Evolutionary conservation across 2,329 filamentous ascomycete species (phyloP), one percentile per base, ranked within the genome.

Genomic region (Fusarium sp.): DNA sequence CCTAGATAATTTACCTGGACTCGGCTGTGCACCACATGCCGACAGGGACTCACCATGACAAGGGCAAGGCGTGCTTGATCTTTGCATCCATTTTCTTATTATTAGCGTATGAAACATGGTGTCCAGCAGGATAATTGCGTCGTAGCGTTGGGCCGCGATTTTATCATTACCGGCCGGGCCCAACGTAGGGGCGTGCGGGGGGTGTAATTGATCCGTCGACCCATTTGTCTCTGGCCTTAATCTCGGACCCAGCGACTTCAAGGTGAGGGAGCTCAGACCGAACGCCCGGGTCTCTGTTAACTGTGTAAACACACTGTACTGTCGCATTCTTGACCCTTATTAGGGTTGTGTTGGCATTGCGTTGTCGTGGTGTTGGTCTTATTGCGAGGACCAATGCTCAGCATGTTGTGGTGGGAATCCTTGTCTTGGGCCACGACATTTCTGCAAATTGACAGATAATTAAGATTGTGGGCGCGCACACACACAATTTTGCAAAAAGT

Each of bases 21-120:
- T 62, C 62, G 65, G 69, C 69, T 71, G 67, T 71, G 70, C 47
- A 68, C 65, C 62, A 58, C 70, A 74, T 71, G 62, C 55, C 67
- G 60, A 57, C 65, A 73, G 59, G 67, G 71, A 71, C 54, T 67
- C 44, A 56, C 57, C 46, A 55, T 64, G 51, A 60, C 69, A 73
- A 64, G 67, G 69, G 65, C 55, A 52, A 62, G 60, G 59, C 57
- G 49, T 49, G 57, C 54, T 50, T 47, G 58, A 40, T 56, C 28
- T 49, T 54, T 49, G 46, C 38, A 53, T 44, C 56, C 62, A 57
- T 67, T 72, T 71, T 64, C 57, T 70, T 63, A 59, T 70, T 70
- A 70, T 73, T 73, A 73, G 71, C 65, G 64, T 73, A 70, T 69
- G 71, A 73, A 73, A 73, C 71, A 73, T 69, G 71, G 67, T 72